Conservation (phyloP, 1,284 basidiomycete genomes). For the Naganishia cerealis region DNA sequence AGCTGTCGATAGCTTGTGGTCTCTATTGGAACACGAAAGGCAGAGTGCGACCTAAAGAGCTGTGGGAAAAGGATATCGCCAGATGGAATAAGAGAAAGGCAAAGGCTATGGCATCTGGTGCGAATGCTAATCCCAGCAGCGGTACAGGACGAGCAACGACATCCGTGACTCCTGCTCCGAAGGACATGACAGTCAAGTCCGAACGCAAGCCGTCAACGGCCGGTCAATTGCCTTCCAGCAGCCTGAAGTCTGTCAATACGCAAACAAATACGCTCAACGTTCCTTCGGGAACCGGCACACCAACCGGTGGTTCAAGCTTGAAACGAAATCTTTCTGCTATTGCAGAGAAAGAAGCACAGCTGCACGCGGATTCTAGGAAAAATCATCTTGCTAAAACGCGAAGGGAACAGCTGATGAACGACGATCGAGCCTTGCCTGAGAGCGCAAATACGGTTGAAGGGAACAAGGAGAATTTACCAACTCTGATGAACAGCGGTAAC, state of each 20-base stretch:
- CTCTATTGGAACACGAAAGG: conserved; percentile 51
- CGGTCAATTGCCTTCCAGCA: neutral
- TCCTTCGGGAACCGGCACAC: neutral
- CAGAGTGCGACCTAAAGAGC: conserved; percentile 46
- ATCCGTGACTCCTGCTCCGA: conserved; percentile 1
- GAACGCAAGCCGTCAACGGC: conserved; percentile 4
- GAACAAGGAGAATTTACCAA: neutral
- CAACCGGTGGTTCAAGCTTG: conserved; percentile 2
- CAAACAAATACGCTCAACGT: neutral
- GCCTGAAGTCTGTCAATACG: neutral
- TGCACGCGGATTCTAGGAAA: conserved; percentile 12
- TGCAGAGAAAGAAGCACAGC: conserved; percentile 24
- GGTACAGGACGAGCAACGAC: neutral
- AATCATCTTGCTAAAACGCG: conserved; percentile 5
- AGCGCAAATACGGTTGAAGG: neutral
- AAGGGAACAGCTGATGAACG: conserved; percentile 6
- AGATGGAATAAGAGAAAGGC: conserved; percentile 22
- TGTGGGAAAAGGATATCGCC: conserved; percentile 42
- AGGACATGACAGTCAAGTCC: neutral
- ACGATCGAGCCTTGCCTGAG: neutral
- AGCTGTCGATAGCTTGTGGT: conserved; percentile 46
- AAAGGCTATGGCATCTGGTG: conserved; percentile 5
- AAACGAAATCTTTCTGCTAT: conserved; percentile 19
- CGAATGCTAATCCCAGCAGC: neutral
- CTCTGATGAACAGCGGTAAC: neutral